Evolutionary conservation across 306 rosid genomes (phyloP).

Genomic region (Medicago arabica): DNA sequence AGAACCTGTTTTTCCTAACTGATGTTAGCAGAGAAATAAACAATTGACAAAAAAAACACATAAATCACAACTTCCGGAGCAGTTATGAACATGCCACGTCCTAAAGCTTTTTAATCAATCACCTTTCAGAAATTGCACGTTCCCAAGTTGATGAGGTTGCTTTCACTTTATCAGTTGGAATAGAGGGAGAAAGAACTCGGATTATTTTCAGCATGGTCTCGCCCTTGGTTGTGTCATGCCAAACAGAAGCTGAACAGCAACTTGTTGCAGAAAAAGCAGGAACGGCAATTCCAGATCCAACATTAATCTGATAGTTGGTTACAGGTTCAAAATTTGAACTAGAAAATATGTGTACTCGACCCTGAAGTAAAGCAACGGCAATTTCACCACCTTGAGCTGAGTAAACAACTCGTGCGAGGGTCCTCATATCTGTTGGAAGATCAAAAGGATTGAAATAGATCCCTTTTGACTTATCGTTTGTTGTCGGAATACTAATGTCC

Average conservation of each 20-base stretch:
- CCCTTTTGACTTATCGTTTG: conserved; percentile 72
- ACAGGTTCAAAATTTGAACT: conserved; percentile 81
- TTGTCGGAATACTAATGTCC: conserved; percentile 83
- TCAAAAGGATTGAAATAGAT: conserved; percentile 88
- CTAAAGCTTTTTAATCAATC: conserved; percentile 35
- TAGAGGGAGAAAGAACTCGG: conserved; percentile 94
- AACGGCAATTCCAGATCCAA: conserved; percentile 92
- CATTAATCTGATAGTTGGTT: conserved; percentile 89
- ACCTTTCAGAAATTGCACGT: conserved; percentile 99
- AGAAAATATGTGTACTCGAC: conserved; percentile 91
- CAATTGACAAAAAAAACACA: conserved; percentile 10
- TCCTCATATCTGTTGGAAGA: conserved; percentile 96
- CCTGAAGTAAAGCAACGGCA: conserved; percentile 91
- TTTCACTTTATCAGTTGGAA: conserved; percentile 73
- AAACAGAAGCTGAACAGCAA: conserved; percentile 96
- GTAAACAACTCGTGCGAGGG: conserved; percentile 91
- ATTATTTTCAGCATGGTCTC: conserved; percentile 80
- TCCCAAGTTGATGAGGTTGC: conserved; percentile 82
- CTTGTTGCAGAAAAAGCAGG: conserved; percentile 97
- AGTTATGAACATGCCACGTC: background rate
- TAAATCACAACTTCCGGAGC: background rate
- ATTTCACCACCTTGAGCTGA: conserved; percentile 99
- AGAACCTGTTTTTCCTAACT: conserved; percentile 68
- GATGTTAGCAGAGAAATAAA: conserved; percentile 43
- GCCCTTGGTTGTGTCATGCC: conserved; percentile 87